A percentile compares a stretch with the other conserved stretches of the same genome.
phyloP scores from a whole-genome alignment of 768 basidiomycete species.

The Rubroboletus satanas region DNA sequence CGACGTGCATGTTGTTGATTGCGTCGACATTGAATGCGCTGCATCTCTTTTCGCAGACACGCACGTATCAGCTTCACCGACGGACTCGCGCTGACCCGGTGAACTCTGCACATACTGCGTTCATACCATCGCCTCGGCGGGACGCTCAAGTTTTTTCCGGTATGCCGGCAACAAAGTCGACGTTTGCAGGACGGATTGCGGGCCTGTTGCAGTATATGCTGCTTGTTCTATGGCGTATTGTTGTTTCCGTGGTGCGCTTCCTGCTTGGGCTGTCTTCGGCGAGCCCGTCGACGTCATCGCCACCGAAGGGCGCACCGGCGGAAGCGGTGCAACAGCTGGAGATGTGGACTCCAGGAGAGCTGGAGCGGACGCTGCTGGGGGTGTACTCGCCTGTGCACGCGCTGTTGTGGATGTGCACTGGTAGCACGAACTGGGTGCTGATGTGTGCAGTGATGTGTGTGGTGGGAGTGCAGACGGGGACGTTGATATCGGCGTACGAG shows the following conservation, averaged over 20 bases:
- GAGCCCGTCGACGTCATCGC: conserved; percentile 33
- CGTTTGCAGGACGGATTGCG: conserved; percentile 39
- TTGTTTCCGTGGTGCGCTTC: conserved; percentile 61
- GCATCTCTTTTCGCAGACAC: conserved; percentile 67
- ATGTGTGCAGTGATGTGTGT: conserved; percentile 65
- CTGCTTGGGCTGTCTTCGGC: conserved; percentile 56
- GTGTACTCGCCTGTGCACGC: conserved; percentile 78
- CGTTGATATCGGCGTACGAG: conserved; percentile 42
- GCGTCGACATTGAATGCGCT: conserved; percentile 57
- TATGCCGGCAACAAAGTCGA: conserved; percentile 41
- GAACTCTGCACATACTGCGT: conserved; percentile 64
- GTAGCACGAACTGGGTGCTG: conserved; percentile 71
- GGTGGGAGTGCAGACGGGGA: conserved; percentile 59
- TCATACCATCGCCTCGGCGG: conserved; percentile 47
- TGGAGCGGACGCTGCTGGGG: conserved; percentile 66
- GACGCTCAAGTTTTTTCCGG: conserved; percentile 14
- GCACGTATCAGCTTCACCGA: conserved; percentile 63
- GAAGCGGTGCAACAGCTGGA: conserved; percentile 71
- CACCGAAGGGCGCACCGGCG: conserved; percentile 36
- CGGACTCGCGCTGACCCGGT: conserved; percentile 53
- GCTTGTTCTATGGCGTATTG: conserved; percentile 43
- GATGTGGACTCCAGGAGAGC: conserved; percentile 71
- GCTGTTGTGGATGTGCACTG: conserved; percentile 68
- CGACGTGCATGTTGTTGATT: conserved; percentile 52
- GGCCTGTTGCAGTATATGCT: conserved; percentile 34